Evolutionary conservation across 768 basidiomycete genomes (phyloP), one percentile per base, ranked within the genome.

Genomic region (Amanita subjunquillea): DNA sequence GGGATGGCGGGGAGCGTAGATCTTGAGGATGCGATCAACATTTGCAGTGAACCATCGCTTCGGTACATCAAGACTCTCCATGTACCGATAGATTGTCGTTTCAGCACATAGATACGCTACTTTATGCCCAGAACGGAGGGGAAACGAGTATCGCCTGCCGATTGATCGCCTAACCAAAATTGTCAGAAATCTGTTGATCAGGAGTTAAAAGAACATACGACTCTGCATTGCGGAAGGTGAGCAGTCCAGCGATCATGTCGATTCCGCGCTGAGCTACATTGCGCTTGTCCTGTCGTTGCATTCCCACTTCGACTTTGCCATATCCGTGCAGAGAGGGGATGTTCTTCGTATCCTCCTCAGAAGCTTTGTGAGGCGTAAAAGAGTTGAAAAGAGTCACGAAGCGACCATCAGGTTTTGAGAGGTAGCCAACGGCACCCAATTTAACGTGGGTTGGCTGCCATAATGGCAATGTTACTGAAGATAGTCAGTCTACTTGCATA

Each of bases 301-400:
- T 72, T 3, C 74, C 77, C 17, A 69, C 65, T 17, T 65, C 63
- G 25, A 82, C 72, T n/a, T 69, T 69, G 12, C 87, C 87, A 61
- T 83, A 87, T 0, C 82, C 83, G 45, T 74, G 68, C 29, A 89
- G 64, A 6, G 82, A 79, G 2, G 84, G 79, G 50, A 89, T 64
- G 27, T 60, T 66, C 52, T 67, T 70, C 27, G 77, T 69, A 4
- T 60, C 58, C 4, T 72, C 74, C 22, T 73, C 69, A 1, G 67
- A 61, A 6, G 78, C 70, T 55, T 72, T 72, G 27, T 67, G 60
- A 7, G 82, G 85, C 46, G 71, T 64, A 59, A 78, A 75, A 3
- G 84, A 77, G 62, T 90, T 86, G 67, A 91, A 82, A 5, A 91
- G 68, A n/a, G 82, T 83, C 51, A 88, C 67, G 58, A 93, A 92